Conservation (phyloP, 352 stramenopile genomes). For the Pythium phragmiticola region DNA sequence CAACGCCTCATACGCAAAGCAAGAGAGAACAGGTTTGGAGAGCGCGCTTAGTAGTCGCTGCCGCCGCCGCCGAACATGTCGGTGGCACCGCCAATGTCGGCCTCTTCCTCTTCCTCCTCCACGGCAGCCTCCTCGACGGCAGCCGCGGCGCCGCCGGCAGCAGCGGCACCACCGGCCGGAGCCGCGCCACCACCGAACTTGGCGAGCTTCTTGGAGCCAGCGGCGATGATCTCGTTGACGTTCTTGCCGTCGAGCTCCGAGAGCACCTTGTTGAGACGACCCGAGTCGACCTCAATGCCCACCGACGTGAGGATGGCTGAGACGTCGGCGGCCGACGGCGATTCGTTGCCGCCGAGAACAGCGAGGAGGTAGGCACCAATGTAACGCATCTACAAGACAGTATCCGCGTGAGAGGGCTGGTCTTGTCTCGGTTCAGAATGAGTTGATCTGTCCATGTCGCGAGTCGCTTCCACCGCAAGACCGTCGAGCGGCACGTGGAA, state of each 20-base stretch:
- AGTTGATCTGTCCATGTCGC: neutral
- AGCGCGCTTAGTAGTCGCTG: slow-evolving; percentile 81
- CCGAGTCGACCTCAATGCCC: slow-evolving; percentile 86
- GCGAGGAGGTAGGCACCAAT: slow-evolving; percentile 96
- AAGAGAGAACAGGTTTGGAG: neutral
- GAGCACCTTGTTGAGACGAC: slow-evolving; percentile 67
- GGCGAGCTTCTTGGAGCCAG: slow-evolving; percentile 77
- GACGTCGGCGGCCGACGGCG: slow-evolving; percentile 89
- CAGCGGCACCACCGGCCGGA: slow-evolving; percentile 50
- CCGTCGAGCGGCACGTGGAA: neutral
- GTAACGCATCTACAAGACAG: slow-evolving; percentile 91
- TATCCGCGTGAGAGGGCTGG: neutral
- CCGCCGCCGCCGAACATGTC: slow-evolving; percentile 85
- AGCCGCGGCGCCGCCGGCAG: slow-evolving; percentile 43
- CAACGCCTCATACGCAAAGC: neutral
- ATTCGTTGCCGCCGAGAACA: slow-evolving; percentile 92
- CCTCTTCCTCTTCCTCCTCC: slow-evolving; percentile 70
- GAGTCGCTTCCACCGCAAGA: neutral
- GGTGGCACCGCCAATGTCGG: slow-evolving; percentile 83
- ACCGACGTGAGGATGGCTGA: slow-evolving; percentile 90
- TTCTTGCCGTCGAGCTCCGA: slow-evolving; percentile 82
- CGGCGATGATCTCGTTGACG: slow-evolving; percentile 82
- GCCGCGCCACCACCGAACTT: slow-evolving; percentile 69
- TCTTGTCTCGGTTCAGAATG: neutral
- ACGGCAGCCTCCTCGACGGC: slow-evolving; percentile 54